Conservation (phyloP, 2,329 filamentous ascomycete genomes). For the Coniochaeta hoffmannii region DNA sequence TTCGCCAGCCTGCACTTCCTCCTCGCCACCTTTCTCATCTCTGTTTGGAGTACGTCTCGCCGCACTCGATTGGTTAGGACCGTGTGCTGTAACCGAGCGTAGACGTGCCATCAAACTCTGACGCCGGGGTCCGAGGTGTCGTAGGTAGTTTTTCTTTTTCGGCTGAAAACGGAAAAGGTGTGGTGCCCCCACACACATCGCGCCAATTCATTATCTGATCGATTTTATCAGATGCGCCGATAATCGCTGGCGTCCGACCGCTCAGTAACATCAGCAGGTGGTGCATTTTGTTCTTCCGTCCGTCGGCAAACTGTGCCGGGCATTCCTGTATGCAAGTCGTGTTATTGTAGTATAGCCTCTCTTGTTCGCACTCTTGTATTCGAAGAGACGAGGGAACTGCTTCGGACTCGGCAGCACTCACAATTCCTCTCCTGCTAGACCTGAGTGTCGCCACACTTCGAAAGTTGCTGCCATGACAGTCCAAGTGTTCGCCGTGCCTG, state of each 20-base stretch:
- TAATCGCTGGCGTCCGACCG: conserved; percentile 7
- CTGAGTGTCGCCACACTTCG: no score
- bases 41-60: background rate
- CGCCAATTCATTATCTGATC: conserved; percentile 1
- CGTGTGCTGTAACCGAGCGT: background rate
- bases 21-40: no score
- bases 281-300: background rate
- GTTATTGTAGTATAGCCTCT: background rate
- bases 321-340: background rate
- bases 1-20: background rate
- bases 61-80: background rate
- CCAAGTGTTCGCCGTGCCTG: conserved; percentile 68
- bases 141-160: background rate
- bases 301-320: background rate
- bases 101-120: background rate
- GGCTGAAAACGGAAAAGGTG: background rate
- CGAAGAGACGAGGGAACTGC: background rate
- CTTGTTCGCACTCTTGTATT: background rate
- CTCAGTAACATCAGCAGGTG: no score
- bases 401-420: background rate
- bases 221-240: conserved; percentile 11
- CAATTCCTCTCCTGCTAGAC: background rate
- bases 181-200: background rate
- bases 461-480: conserved; percentile 47
- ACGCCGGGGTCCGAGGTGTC: background rate